Evolutionary conservation across 1,284 basidiomycete genomes (phyloP).

Genomic region (Puccinia horiana): DNA sequence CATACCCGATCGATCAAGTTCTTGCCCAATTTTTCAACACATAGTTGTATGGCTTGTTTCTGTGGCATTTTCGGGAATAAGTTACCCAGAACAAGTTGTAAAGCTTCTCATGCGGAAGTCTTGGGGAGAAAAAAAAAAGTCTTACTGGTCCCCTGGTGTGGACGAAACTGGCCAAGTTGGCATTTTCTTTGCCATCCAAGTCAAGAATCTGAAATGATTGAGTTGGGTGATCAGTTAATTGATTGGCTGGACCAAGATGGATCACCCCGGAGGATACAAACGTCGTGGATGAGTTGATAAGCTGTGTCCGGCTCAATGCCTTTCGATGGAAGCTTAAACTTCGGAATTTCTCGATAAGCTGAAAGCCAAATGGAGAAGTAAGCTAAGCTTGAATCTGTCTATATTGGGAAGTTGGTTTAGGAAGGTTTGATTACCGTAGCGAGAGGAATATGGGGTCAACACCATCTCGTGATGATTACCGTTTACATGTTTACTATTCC

Average conservation of each 20-base stretch:
- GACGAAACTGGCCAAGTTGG: constrained; percentile 73
- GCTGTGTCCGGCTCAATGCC: constrained; percentile 60
- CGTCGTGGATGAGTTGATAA: constrained; percentile 74
- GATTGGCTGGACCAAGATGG: neutral
- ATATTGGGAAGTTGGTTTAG: constrained; percentile 26
- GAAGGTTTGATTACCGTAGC: constrained; percentile 51
- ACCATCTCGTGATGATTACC: neutral
- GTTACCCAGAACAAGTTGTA: neutral
- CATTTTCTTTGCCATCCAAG: constrained; percentile 73
- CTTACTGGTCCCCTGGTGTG: constrained; percentile 65
- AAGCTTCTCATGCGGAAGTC: neutral
- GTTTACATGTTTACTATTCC: neutral
- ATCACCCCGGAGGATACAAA: constrained; percentile 31
- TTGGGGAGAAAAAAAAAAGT: constrained; percentile 37
- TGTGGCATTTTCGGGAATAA: constrained; percentile 21
- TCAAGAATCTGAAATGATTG: constrained; percentile 64
- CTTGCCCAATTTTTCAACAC: constrained; percentile 72
- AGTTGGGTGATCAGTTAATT: neutral
- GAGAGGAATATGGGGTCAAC: constrained; percentile 7
- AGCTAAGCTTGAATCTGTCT: constrained; percentile 55
- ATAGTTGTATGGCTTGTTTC: constrained; percentile 68
- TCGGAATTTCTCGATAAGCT: constrained; percentile 58
- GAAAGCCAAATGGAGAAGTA: constrained; percentile 23
- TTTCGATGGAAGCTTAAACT: constrained; percentile 59
- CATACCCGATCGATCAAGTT: constrained; percentile 87